Base-by-base conservation (phyloP, 371 early-diverging fungal species). In the Lichtheimia corymbifera region DNA sequence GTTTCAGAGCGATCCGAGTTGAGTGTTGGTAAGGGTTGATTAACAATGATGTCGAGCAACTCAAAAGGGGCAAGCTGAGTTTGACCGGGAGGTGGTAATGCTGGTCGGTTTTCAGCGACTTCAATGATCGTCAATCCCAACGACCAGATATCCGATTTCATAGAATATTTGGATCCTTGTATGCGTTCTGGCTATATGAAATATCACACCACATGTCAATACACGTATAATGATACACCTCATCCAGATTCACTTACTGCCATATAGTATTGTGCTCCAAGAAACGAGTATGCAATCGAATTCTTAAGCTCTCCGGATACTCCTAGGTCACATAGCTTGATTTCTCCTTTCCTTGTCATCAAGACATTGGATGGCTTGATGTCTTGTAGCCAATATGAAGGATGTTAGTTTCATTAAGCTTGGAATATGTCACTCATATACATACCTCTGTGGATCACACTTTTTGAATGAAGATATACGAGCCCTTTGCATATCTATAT, bases 261-360 rank as follows among this genome's bases (percentile, higher is more conserved):
- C 96, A 98, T 96, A 62, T 98, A 98, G 47, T 91, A 91, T 59
- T 90, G 88, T 45, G 98, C 96, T 12, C 98, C 98, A 3, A 93
- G 92, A 82, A 96, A 96, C 4, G 97, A 95, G 58, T 92, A 85
- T 15, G 96, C 97, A n/a, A 94, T 79, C 12, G 95, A 93, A 63
- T 94, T 89, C 55, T 91, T 91, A 27, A 94, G 66, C 66, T 95
- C 91, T 11, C 94, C 94, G 17, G 91, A 89, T n/a, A 97, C 96
- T 42, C 97, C 97, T 66, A 98, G 92, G 70, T 98, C 98, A 66
- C 95, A 94, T n/a, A 98, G 75, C 74, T 98, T 98, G 69, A 98
- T 89, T 55, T 91, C 76, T n/a, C 98, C 98, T 13, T 79, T 70
- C 43, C 87, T 83, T 15, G 90, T 92, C 18, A 93, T 81, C 57